Conservation (phyloP, 148 eudicot genomes). For the Nyssa sinensis region DNA sequence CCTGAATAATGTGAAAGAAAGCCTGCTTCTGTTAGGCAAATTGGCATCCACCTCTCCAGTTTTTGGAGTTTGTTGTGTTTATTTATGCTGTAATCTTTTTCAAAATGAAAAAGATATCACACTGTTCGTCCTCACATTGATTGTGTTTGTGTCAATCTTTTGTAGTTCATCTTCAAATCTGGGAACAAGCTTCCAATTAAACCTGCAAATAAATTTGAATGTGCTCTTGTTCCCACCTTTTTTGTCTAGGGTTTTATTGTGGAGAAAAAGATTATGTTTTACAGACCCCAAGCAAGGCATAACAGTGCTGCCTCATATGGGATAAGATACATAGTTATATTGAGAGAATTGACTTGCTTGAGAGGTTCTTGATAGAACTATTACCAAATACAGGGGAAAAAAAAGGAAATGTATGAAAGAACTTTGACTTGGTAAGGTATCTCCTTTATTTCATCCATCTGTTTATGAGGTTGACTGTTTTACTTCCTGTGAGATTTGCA, state of each 20-base stretch:
- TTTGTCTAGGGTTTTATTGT: conserved; percentile 27
- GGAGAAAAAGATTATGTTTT: conserved; percentile 10
- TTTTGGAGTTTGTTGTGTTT: conserved; percentile 34
- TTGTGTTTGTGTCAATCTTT: background rate
- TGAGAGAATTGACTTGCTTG: conserved; percentile 19
- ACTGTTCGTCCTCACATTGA: conserved; percentile 12
- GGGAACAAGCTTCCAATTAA: conserved; percentile 22
- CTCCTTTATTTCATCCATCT: conserved; percentile 14
- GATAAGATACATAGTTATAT: conserved; percentile 20
- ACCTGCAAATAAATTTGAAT: conserved; percentile 25
- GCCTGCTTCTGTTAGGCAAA: conserved; percentile 14
- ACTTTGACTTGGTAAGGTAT: conserved; percentile 16
- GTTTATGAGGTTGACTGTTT: conserved; percentile 8
- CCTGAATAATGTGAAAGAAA: conserved; percentile 33
- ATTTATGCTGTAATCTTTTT: conserved; percentile 27
- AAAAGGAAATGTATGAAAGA: conserved; percentile 17
- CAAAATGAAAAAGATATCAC: conserved; percentile 15
- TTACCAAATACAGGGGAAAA: conserved; percentile 3
- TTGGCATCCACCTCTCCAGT: conserved; percentile 22
- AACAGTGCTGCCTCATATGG: conserved; percentile 13
- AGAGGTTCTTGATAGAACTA: conserved; percentile 14
- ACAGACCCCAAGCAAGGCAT: conserved; percentile 20
- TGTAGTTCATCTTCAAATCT: background rate
- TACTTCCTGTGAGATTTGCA: conserved; percentile 6
- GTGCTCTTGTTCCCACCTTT: conserved; percentile 21